Percentiles rank a stretch among this genome's conserved stretches.
These are phyloP conservation scores for Termitomyces sp. DNA, from an alignment of 768 basidiomycete species.

Conservation along the genomic window DNA sequence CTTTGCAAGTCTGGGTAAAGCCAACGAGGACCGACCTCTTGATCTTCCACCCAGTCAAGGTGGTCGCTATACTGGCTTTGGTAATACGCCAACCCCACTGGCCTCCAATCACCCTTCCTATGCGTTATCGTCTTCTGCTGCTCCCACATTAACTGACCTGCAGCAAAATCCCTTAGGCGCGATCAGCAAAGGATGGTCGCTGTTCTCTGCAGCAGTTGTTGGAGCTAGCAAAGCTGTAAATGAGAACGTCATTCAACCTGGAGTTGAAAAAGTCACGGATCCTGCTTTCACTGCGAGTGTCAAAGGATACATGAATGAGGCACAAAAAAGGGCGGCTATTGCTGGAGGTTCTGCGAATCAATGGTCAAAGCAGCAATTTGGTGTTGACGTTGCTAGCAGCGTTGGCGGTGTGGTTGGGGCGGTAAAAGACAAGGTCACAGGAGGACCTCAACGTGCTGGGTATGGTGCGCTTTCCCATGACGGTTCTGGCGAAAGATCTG, in stretches of 20 bases:
- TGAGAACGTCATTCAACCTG: constrained; percentile 89
- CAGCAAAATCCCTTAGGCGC: constrained; percentile 86
- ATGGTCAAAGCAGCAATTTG: constrained; percentile 73
- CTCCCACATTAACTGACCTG: constrained; percentile 75
- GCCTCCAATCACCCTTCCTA: constrained; percentile 60
- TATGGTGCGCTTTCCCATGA: constrained; percentile 43
- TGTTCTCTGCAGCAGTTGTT: constrained; percentile 82
- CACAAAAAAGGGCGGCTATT: constrained; percentile 55
- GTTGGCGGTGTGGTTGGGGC: constrained; percentile 65
- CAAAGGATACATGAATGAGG: constrained; percentile 65
- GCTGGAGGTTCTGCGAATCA: constrained; percentile 66
- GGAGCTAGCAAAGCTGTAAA: constrained; percentile 76
- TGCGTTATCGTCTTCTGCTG: constrained; percentile 70
- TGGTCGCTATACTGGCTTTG: constrained; percentile 91
- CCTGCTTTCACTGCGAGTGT: constrained; percentile 75
- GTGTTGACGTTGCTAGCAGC: constrained; percentile 81
- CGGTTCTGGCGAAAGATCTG: constrained; percentile 52
- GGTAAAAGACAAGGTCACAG: constrained; percentile 50
- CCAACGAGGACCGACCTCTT: constrained; percentile 73
- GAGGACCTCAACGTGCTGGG: constrained; percentile 48
- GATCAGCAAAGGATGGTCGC: constrained; percentile 90
- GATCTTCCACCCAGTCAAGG: constrained; percentile 91
- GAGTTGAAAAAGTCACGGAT: constrained; percentile 75
- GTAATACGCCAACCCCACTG: constrained; percentile 70
- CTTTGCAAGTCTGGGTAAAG: constrained; percentile 77